Evolutionary conservation across 2,329 filamentous ascomycete species (phyloP).

Genomic region (Hypocreales sp.): DNA sequence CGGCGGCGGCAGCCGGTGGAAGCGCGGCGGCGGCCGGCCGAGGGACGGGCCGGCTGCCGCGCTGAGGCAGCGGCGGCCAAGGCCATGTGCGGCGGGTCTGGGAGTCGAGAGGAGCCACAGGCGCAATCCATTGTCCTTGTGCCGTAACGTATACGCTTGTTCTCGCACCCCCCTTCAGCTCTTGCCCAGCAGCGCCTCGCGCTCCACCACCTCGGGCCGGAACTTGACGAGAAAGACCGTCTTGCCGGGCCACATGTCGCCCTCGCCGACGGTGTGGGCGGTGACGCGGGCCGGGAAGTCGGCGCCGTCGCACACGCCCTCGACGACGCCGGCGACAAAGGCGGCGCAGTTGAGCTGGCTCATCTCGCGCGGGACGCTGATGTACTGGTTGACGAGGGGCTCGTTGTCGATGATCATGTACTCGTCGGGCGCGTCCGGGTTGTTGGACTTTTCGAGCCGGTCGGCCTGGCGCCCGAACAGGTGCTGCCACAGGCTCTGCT

Average conservation of each 20-base stretch:
- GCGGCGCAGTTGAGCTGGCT: slow-evolving; percentile 92
- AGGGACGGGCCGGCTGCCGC: slow-evolving; percentile 7
- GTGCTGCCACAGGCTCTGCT: slow-evolving; percentile 79
- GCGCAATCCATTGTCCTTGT: too few relatives aligned
- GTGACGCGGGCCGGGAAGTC: slow-evolving; percentile 81
- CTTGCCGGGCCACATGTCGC: slow-evolving; percentile 88
- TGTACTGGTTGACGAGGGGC: slow-evolving; percentile 85
- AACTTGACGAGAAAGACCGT: slow-evolving; percentile 96
- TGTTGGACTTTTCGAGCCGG: slow-evolving; percentile 75
- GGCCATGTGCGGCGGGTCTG: too few relatives aligned
- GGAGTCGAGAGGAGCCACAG: too few relatives aligned
- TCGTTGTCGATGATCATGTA: slow-evolving; percentile 99
- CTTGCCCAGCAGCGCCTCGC: slow-evolving; percentile 69
- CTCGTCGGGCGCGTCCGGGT: slow-evolving; percentile 72
- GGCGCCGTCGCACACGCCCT: slow-evolving; percentile 88
- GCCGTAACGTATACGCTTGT: too few relatives aligned
- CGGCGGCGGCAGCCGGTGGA: slow-evolving; percentile 1
- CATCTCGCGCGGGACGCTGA: slow-evolving; percentile 90
- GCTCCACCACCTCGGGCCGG: slow-evolving; percentile 75
- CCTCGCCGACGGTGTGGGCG: slow-evolving; percentile 61
- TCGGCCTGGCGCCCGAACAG: slow-evolving; percentile 86
- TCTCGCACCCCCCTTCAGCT: too few relatives aligned
- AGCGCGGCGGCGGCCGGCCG: slow-evolving; percentile 3
- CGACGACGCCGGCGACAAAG: slow-evolving; percentile 86
- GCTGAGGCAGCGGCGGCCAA: too few relatives aligned